Percentiles rank a stretch among this genome's conserved stretches.
Evolutionary conservation across 208 protist species (phyloP).

Genomic region (Wallacemonas rigidus): DNA sequence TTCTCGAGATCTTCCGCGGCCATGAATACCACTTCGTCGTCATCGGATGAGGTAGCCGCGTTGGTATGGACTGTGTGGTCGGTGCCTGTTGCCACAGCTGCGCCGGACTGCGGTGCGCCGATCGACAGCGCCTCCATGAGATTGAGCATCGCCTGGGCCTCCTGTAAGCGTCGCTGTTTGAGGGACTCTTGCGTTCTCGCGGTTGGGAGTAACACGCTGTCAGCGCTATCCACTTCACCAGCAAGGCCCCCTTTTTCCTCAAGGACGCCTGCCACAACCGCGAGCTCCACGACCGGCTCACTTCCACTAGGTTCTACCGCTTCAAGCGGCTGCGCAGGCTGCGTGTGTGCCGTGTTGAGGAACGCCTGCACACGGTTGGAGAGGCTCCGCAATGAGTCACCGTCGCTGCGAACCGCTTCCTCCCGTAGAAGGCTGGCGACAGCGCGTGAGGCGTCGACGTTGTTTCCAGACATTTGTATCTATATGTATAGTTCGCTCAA

Average conservation of each 20-base stretch:
- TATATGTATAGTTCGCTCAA: not conserved
- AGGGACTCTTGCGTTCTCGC: constrained; percentile 42
- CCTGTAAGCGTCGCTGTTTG: constrained; percentile 42
- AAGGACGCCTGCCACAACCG: constrained; percentile 82
- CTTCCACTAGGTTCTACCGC: not conserved
- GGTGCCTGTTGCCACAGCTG: constrained; percentile 13
- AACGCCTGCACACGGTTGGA: constrained; percentile 11
- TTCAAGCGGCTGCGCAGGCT: constrained; percentile 9
- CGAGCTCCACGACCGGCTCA: constrained; percentile 58
- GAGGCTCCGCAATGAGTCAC: constrained; percentile 6
- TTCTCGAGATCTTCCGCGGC: constrained; percentile 65
- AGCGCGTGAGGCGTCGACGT: constrained; percentile 21
- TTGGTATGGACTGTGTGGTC: not conserved
- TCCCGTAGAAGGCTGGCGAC: constrained; percentile 45
- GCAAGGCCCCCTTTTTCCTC: constrained; percentile 31
- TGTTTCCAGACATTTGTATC: constrained; percentile 5
- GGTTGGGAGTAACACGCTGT: constrained; percentile 74
- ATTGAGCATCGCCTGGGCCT: constrained; percentile 82
- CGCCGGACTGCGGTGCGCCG: not conserved
- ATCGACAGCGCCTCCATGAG: constrained; percentile 61
- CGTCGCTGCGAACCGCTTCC: not conserved
- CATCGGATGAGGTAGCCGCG: constrained; percentile 22
- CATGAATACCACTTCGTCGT: constrained; percentile 63
- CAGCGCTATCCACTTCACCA: constrained; percentile 16
- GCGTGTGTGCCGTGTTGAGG: constrained; percentile 5